A percentile compares a stretch with the other conserved stretches of the same genome.
phyloP scores from a whole-genome alignment of 78 protist genomes.

The slime mould (Dictyostelium discoideum) region DNA sequence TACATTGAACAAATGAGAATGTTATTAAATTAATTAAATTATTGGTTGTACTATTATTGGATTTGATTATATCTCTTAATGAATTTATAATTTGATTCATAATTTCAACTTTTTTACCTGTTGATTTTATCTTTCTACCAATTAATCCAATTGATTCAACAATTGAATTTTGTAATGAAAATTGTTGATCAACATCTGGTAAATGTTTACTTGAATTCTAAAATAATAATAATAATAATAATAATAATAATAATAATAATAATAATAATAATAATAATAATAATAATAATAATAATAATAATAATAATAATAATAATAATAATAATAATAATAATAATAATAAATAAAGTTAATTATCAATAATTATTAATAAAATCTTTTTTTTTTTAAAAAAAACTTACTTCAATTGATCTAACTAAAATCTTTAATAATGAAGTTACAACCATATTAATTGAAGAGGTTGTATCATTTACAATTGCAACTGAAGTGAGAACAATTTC shows the following conservation, averaged over 20 bases:
- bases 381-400: not conserved
- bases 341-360: not conserved
- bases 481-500: constrained; percentile 44
- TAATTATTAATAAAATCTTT: too few relatives aligned
- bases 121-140: not conserved
- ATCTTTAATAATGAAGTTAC: constrained; percentile 38
- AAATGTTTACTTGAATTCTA: constrained; percentile 26
- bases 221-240: not conserved
- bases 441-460: constrained; percentile 20
- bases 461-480: constrained; percentile 32
- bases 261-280: not conserved
- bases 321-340: not conserved
- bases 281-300: too few relatives aligned
- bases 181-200: constrained; percentile 56
- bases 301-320: not conserved
- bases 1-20: constrained; percentile 18
- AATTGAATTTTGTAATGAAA: constrained; percentile 4
- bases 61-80: not conserved
- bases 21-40: not conserved
- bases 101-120: constrained; percentile 42
- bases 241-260: not conserved
- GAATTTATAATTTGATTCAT: constrained; percentile 50
- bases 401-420: constrained; percentile 29
- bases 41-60: not conserved
- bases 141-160: constrained; percentile 40